A percentile compares a stretch with the other conserved stretches of the same genome.
These are phyloP conservation scores for Talaromyces thailandensis DNA, from an alignment of 495 filamentous ascomycete species.

Conservation along the genomic window DNA sequence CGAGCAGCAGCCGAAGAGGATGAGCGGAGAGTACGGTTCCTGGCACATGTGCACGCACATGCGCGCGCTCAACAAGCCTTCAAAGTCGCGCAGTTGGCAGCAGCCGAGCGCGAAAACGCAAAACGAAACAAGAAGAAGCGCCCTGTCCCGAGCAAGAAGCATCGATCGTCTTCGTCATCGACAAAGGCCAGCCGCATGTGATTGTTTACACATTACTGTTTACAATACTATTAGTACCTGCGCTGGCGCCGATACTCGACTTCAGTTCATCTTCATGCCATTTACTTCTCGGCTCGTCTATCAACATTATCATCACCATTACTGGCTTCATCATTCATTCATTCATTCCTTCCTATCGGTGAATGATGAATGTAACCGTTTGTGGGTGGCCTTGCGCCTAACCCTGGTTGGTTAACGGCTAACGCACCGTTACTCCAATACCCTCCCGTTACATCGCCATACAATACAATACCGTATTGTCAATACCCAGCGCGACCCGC, in stretches of 20 bases:
- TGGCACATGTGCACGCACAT: conserved; percentile 37
- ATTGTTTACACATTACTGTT: not conserved
- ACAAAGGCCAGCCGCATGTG: conserved; percentile 3
- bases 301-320: not conserved
- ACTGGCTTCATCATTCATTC: not conserved
- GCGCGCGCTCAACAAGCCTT: conserved; percentile 35
- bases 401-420: not conserved
- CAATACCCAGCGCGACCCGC: conserved; percentile 3
- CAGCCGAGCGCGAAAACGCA: conserved; percentile 18
- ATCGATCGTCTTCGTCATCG: conserved; percentile 14
- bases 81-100: conserved; percentile 25
- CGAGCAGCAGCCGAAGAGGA: conserved; percentile 31
- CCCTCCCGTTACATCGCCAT: not conserved
- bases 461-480: conserved; percentile 1
- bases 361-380: not conserved
- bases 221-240: not conserved
- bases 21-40: conserved; percentile 31
- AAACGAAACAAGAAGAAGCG: conserved; percentile 21
- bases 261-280: not conserved
- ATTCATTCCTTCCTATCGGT: not conserved
- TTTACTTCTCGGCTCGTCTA: not conserved
- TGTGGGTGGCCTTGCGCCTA: not conserved
- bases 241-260: conserved; percentile 3
- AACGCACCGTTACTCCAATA: not conserved
- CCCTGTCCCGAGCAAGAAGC: conserved; percentile 21